Evolutionary conservation across 345 rosid species (phyloP).

Genomic region (Bruguiera gymnorhiza): DNA sequence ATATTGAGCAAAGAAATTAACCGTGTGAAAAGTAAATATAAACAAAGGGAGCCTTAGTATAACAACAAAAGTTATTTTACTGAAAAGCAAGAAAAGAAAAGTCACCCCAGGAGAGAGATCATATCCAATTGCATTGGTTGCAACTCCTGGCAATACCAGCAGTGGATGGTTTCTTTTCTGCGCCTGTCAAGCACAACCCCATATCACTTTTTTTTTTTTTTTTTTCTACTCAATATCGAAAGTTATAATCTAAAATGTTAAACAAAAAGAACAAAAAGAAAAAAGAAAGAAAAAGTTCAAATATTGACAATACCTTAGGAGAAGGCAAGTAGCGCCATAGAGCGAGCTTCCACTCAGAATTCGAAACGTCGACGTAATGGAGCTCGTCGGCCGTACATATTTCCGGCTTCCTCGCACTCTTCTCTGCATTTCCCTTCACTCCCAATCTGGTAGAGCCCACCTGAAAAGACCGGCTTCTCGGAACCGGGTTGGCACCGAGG

Average conservation of each 20-base stretch:
- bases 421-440: not conserved
- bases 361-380: slow-evolving; percentile 38
- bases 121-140: slow-evolving; percentile 67
- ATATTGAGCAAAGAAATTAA: no score
- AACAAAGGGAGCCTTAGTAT: no score
- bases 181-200: slow-evolving; percentile 26
- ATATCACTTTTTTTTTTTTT: not conserved
- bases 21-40: no score
- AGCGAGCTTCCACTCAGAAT: slow-evolving; percentile 49
- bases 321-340: slow-evolving; percentile 68
- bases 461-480: not conserved
- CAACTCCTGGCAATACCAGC: slow-evolving; percentile 70
- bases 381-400: slow-evolving; percentile 59
- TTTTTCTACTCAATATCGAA: not conserved
- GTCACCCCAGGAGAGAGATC: slow-evolving; percentile 75
- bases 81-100: not conserved
- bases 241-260: not conserved
- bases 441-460: not conserved
- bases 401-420: slow-evolving; percentile 24
- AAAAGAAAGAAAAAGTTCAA: not conserved
- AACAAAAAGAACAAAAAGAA: not conserved
- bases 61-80: no score
- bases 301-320: slow-evolving; percentile 25
- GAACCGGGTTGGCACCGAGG: not conserved
- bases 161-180: slow-evolving; percentile 69